Evolutionary conservation across 1,139 yeast species (phyloP).

Genomic region (Sugiyamaella novakii): DNA sequence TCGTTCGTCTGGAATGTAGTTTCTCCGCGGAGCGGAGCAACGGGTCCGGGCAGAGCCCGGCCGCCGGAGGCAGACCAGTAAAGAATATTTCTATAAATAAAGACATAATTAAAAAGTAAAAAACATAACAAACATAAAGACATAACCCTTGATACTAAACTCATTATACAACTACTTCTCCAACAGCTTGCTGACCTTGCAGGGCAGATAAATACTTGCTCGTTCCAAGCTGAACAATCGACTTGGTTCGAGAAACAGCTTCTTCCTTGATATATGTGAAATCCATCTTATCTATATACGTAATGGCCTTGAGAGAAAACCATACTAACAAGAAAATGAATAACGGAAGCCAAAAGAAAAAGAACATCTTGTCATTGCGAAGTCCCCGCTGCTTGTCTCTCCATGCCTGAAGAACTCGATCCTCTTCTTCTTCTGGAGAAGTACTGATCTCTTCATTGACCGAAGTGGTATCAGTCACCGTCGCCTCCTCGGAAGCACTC

Average conservation of each 20-base stretch:
- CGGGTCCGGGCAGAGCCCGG: no score
- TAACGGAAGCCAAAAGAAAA: conserved; percentile 68
- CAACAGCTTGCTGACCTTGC: conserved; percentile 19
- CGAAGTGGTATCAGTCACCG: conserved; percentile 19
- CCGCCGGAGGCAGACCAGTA: no score
- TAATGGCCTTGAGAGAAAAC: conserved; percentile 31
- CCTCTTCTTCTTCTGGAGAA: conserved; percentile 29
- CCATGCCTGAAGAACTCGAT: conserved; percentile 35
- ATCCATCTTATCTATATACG: conserved; percentile 23
- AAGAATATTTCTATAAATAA: no score
- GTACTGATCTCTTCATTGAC: conserved; percentile 22
- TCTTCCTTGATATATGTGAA: conserved; percentile 18
- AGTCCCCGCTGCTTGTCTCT: conserved; percentile 52
- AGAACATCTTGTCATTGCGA: conserved; percentile 78
- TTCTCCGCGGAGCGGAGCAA: no score
- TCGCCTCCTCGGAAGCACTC: no score
- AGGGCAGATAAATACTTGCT: conserved; percentile 10
- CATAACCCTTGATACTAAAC: no score
- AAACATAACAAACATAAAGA: no score
- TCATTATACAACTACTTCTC: no score
- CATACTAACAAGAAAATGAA: conserved; percentile 36
- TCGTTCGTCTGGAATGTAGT: no score
- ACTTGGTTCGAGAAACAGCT: conserved; percentile 15
- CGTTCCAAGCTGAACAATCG: conserved; percentile 20
- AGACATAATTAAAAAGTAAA: no score